These are phyloP conservation scores for Mycena amicta DNA, from an alignment of 768 basidiomycete species.

Conservation along the genomic window DNA sequence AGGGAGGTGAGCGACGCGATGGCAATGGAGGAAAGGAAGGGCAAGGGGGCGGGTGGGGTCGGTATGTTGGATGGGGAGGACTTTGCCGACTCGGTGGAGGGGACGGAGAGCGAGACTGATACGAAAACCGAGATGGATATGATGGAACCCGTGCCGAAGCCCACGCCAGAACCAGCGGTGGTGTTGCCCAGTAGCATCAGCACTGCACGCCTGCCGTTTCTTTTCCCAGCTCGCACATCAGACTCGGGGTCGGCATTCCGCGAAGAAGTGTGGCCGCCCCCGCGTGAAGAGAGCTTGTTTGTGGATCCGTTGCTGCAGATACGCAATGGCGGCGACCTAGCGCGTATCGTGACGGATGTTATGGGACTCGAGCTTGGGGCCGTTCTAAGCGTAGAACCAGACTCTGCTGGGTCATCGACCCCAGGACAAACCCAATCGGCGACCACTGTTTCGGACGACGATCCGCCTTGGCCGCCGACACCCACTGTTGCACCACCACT, in stretches of 20 bases:
- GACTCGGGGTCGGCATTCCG: slow-evolving; percentile 18
- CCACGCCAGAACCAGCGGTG: too few relatives aligned
- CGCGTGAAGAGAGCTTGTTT: slow-evolving; percentile 17
- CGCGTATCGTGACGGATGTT: slow-evolving; percentile 12
- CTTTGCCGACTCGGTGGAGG: slow-evolving; percentile 7
- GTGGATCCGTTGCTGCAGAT: slow-evolving; percentile 16
- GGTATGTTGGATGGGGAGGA: slow-evolving; percentile 19
- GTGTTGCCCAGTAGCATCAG: too few relatives aligned
- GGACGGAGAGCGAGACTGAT: too few relatives aligned
- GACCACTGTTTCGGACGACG: slow-evolving; percentile 7
- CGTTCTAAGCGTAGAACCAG: not conserved
- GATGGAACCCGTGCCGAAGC: too few relatives aligned
- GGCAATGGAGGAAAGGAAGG: slow-evolving; percentile 3
- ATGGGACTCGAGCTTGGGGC: slow-evolving; percentile 4
- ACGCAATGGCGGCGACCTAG: slow-evolving; percentile 8
- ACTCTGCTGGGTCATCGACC: not conserved
- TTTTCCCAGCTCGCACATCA: slow-evolving; percentile 14
- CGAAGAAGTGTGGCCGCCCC: slow-evolving; percentile 22
- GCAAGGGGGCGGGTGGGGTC: slow-evolving; percentile 12
- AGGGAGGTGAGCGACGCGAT: slow-evolving; percentile 6
- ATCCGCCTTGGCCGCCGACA: slow-evolving; percentile 20
- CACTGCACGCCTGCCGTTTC: too few relatives aligned
- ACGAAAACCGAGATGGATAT: too few relatives aligned
- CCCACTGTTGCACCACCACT: not conserved
- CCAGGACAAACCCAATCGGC: slow-evolving; percentile 1